phyloP scores from a whole-genome alignment of 2,329 filamentous ascomycete genomes.

The Aspergillus fructus region DNA sequence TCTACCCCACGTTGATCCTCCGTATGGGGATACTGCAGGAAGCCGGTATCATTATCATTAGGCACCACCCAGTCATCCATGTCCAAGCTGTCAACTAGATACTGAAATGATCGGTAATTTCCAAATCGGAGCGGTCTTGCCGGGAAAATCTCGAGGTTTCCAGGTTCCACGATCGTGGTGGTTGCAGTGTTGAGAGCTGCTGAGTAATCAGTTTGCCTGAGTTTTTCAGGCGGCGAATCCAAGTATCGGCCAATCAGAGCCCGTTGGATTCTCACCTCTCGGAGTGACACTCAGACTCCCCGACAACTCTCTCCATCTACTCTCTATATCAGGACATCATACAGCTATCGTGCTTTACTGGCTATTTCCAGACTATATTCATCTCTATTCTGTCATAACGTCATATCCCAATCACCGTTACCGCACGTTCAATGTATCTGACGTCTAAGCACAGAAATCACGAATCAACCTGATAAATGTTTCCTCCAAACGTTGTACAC shows the following conservation, averaged over 20 bases:
- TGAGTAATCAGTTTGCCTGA: conserved; percentile 2
- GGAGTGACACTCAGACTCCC: too few relatives aligned
- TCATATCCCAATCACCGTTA: neutral
- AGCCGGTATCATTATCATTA: neutral
- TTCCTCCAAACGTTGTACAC: conserved; percentile 36
- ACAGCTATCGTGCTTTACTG: neutral
- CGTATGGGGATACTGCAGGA: neutral
- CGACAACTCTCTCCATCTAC: too few relatives aligned
- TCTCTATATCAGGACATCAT: too few relatives aligned
- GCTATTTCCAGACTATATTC: neutral
- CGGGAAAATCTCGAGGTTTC: neutral
- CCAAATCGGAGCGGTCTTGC: neutral
- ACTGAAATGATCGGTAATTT: neutral
- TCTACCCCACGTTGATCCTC: conserved; percentile 3
- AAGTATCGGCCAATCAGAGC: neutral
- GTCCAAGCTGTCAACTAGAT: neutral
- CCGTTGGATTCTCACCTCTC: neutral
- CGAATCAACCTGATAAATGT: conserved; percentile 20
- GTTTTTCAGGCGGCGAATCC: neutral
- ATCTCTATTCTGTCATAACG: neutral
- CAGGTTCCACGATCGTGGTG: neutral
- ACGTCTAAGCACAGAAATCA: conserved; percentile 20
- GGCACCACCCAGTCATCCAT: neutral
- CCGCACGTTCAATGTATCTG: neutral
- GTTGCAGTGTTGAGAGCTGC: neutral